These are phyloP conservation scores for Amanita subjunquillea DNA, from an alignment of 768 basidiomycete genomes.

Conservation along the genomic window DNA sequence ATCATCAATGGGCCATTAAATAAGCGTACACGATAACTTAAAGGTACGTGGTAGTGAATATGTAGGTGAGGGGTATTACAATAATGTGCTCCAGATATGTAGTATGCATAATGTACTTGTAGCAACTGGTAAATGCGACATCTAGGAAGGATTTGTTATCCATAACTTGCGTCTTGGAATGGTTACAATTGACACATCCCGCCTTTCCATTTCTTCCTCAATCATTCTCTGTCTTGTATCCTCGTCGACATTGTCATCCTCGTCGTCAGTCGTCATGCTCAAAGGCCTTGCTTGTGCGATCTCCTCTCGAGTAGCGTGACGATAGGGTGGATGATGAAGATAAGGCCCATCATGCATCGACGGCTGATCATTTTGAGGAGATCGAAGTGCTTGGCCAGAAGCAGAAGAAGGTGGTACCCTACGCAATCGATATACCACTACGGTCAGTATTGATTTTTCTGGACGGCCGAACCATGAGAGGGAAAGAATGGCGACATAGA, in stretches of 20 bases:
- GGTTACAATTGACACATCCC: conserved; percentile 78
- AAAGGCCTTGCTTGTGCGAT: conserved; percentile 29
- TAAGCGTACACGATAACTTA: not conserved
- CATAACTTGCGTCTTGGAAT: conserved; percentile 66
- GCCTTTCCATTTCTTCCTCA: conserved; percentile 72
- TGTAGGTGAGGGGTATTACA: conserved; percentile 2
- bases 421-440: conserved; percentile 35
- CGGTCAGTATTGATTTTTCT: conserved; percentile 44
- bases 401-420: conserved; percentile 11
- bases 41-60: not conserved
- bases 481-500: conserved; percentile 42
- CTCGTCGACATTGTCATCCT: conserved; percentile 68
- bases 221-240: conserved; percentile 63
- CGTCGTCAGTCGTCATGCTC: conserved; percentile 45
- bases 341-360: conserved; percentile 41
- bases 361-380: conserved; percentile 7
- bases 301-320: conserved; percentile 34
- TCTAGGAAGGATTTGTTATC: conserved; percentile 59
- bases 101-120: conserved; percentile 8
- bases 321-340: conserved; percentile 55
- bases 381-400: conserved; percentile 21
- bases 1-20: not conserved
- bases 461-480: conserved; percentile 54
- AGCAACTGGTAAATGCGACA: not conserved
- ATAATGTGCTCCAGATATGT: conserved; percentile 1